Percentiles rank a stretch among this genome's conserved stretches.
These are phyloP conservation scores for Cryoendolithus antarcticus DNA, from an alignment of 2,329 filamentous ascomycete species.

Conservation along the genomic window DNA sequence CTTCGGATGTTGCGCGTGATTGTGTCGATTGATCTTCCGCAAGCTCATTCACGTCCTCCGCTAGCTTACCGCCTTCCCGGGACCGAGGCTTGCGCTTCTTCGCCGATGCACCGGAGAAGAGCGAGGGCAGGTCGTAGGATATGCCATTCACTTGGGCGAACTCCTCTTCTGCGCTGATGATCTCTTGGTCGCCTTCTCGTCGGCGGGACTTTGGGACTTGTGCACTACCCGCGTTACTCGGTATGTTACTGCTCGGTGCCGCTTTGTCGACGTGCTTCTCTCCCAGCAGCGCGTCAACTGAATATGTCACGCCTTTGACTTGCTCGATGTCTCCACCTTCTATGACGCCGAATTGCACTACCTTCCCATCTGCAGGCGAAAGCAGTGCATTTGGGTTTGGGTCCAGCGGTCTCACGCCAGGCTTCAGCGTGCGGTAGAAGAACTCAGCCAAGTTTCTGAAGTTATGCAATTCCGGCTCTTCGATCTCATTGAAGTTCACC, in stretches of 20 bases:
- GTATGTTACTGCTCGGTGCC: slow-evolving; percentile 20
- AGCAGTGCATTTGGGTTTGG: slow-evolving; percentile 67
- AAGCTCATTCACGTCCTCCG: background rate
- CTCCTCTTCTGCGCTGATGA: slow-evolving; percentile 72
- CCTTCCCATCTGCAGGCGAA: slow-evolving; percentile 78
- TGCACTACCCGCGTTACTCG: slow-evolving; percentile 26
- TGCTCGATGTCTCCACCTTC: slow-evolving; percentile 93
- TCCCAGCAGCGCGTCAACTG: slow-evolving; percentile 80
- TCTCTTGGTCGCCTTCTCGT: slow-evolving; percentile 41
- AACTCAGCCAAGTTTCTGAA: slow-evolving; percentile 93
- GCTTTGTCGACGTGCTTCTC: slow-evolving; percentile 37
- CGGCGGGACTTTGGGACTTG: slow-evolving; percentile 19
- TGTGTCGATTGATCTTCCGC: slow-evolving; percentile 58
- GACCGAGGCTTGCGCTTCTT: slow-evolving; percentile 13
- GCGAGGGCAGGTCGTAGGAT: slow-evolving; percentile 77
- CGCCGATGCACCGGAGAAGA: slow-evolving; percentile 57
- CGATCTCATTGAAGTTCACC: slow-evolving; percentile 78
- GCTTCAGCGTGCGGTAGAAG: slow-evolving; percentile 92
- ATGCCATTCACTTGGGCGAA: slow-evolving; percentile 93
- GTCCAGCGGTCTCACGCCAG: slow-evolving; percentile 74
- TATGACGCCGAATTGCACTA: slow-evolving; percentile 86
- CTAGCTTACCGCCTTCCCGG: slow-evolving; percentile 20
- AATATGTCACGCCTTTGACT: slow-evolving; percentile 98
- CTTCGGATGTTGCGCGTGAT: slow-evolving; percentile 57
- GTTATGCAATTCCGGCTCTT: slow-evolving; percentile 70